These are phyloP conservation scores for Dryadomyces quercus-mongolicae DNA, from an alignment of 2,329 filamentous ascomycete species.

Conservation along the genomic window DNA sequence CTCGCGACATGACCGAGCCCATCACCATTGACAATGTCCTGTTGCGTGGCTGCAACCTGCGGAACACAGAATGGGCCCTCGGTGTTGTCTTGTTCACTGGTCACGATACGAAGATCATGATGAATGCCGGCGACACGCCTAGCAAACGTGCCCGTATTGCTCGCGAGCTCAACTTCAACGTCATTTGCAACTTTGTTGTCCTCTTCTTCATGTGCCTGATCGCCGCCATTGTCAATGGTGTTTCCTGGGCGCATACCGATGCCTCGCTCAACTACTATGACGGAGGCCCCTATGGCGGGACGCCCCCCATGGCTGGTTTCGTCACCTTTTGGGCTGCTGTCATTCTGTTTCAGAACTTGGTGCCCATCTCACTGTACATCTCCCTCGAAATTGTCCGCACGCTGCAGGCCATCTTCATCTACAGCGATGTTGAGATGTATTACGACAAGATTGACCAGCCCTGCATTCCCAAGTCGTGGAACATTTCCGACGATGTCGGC, in stretches of 20 bases:
- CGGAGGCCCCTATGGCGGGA: constrained; percentile 67
- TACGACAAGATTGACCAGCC: constrained; percentile 89
- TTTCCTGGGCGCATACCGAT: constrained; percentile 63
- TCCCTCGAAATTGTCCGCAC: constrained; percentile 92
- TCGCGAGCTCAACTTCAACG: constrained; percentile 91
- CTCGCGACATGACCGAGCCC: constrained; percentile 76
- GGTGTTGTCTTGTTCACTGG: constrained; percentile 91
- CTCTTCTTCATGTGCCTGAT: constrained; percentile 83
- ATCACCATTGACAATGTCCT: constrained; percentile 92
- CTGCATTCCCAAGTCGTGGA: constrained; percentile 96
- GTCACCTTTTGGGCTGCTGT: constrained; percentile 95
- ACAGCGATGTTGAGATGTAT: constrained; percentile 93
- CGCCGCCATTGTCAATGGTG: constrained; percentile 72
- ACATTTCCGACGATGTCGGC: constrained; percentile 93
- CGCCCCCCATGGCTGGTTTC: constrained; percentile 69
- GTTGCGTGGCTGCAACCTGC: constrained; percentile 81
- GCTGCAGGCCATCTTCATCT: constrained; percentile 91
- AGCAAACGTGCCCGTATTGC: constrained; percentile 87
- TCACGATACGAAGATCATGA: constrained; percentile 97
- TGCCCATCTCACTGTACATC: constrained; percentile 96
- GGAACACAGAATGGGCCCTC: constrained; percentile 93
- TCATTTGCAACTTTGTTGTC: constrained; percentile 90
- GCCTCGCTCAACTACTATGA: constrained; percentile 76
- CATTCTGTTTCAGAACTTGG: constrained; percentile 96
- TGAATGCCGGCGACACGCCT: constrained; percentile 91